phyloP scores from a whole-genome alignment of 495 filamentous ascomycete species.

The Aspergillus diversus region DNA sequence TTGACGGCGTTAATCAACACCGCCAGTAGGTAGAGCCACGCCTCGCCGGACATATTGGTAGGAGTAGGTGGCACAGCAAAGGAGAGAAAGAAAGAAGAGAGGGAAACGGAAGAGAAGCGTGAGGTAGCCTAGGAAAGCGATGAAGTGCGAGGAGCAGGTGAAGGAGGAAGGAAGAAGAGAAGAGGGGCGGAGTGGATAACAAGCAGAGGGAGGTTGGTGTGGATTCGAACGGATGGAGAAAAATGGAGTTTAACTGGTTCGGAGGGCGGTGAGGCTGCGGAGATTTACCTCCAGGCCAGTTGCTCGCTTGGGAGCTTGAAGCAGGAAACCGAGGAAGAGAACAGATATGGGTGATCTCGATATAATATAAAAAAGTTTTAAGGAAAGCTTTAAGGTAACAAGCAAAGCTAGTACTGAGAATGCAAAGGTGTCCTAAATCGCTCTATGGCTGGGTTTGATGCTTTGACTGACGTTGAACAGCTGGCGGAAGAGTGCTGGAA shows the following conservation, averaged over 20 bases:
- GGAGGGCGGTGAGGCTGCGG: constrained; percentile 23
- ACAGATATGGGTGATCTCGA: no score
- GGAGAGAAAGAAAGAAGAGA: constrained; percentile 5
- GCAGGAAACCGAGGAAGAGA: neutral
- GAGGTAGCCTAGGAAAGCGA: constrained; percentile 2
- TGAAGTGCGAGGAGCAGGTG: constrained; percentile 3
- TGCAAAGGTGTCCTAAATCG: neutral
- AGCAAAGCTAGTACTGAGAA: neutral
- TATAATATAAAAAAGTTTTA: no score
- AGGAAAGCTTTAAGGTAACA: no score
- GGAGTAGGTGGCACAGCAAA: constrained; percentile 20
- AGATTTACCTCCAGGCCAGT: neutral
- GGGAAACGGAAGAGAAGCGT: constrained; percentile 16
- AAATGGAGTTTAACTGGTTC: constrained; percentile 21
- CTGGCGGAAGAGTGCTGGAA: constrained; percentile 9
- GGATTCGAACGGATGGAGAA: constrained; percentile 22
- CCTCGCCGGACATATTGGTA: constrained; percentile 93
- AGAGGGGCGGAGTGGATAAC: constrained; percentile 17
- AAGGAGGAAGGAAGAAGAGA: constrained; percentile 13
- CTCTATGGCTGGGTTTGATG: neutral
- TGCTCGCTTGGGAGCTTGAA: neutral
- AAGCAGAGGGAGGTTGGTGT: constrained; percentile 18
- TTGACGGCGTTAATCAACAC: constrained; percentile 99
- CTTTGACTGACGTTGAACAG: neutral
- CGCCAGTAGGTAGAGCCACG: constrained; percentile 97